Evolutionary conservation across 345 rosid genomes (phyloP).

Genomic region (Pugionium cornutum): DNA sequence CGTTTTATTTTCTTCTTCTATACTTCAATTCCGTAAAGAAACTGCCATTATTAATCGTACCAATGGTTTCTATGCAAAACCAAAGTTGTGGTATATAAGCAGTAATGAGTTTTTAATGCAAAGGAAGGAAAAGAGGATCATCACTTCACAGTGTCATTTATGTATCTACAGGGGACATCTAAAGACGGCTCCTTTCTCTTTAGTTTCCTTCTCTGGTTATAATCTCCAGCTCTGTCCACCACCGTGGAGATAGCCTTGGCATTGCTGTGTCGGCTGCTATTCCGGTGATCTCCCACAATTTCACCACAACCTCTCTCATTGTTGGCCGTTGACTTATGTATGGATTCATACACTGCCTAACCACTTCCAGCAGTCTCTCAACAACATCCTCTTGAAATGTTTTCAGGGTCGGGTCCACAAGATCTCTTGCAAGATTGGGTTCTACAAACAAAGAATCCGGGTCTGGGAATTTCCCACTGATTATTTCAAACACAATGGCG

Average conservation of each 20-base stretch:
- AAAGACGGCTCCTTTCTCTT: conserved; percentile 25
- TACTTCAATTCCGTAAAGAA: conserved; percentile 18
- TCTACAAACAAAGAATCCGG: conserved; percentile 45
- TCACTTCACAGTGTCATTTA: conserved; percentile 24
- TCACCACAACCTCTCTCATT: conserved; percentile 59
- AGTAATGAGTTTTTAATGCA: conserved; percentile 17
- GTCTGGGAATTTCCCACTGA: conserved; percentile 70
- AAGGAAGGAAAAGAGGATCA: conserved; percentile 29
- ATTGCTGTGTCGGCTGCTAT: conserved; percentile 70
- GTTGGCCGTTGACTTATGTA: conserved; percentile 57
- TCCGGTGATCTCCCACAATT: conserved; percentile 67
- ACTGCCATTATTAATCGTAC: conserved; percentile 17
- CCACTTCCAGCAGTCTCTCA: conserved; percentile 57
- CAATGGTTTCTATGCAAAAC: conserved; percentile 23
- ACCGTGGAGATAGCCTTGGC: conserved; percentile 78
- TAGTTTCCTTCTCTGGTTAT: conserved; percentile 56
- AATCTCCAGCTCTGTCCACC: conserved; percentile 99
- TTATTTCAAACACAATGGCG: conserved; percentile 65
- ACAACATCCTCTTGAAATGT: conserved; percentile 56
- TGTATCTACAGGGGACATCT: conserved; percentile 37
- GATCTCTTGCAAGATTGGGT: conserved; percentile 48
- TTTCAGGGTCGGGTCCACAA: conserved; percentile 70
- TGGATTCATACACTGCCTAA: conserved; percentile 63
- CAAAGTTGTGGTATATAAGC: conserved; percentile 22
- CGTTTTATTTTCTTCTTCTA: not conserved